These are phyloP conservation scores for Aspergillus ostianus DNA, from an alignment of 495 filamentous ascomycete species.

Conservation along the genomic window DNA sequence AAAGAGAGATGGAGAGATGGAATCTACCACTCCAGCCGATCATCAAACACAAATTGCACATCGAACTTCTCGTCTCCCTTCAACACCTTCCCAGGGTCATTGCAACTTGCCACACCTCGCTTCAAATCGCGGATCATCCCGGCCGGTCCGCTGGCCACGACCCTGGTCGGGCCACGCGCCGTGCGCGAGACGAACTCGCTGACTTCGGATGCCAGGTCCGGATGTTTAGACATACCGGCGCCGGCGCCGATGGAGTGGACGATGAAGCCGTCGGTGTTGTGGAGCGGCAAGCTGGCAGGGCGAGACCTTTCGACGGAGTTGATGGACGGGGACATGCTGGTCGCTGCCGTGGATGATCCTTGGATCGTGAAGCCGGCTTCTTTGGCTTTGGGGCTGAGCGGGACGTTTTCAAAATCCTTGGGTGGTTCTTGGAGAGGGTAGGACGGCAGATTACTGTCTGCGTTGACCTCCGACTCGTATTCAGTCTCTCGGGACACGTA, in stretches of 20 bases:
- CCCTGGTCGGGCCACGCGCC: conserved; percentile 44
- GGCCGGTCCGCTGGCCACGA: conserved; percentile 62
- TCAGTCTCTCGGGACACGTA: conserved; percentile 53
- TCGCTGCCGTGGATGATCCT: neutral
- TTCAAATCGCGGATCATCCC: conserved; percentile 57
- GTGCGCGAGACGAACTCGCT: conserved; percentile 29
- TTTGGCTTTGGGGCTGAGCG: neutral
- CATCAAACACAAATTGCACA: conserved; percentile 57
- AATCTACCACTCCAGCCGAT: conserved; percentile 30
- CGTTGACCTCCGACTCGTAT: neutral
- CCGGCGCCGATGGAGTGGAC: conserved; percentile 7
- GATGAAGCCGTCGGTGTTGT: conserved; percentile 2
- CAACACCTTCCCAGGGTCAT: conserved; percentile 51
- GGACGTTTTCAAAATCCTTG: neutral
- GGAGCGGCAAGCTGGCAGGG: too few relatives aligned
- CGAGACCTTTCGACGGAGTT: neutral
- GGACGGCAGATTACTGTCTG: neutral
- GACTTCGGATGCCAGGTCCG: conserved; percentile 26
- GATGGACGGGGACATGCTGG: neutral
- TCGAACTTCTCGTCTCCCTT: conserved; percentile 54
- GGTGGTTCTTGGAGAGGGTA: neutral
- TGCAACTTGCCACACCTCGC: conserved; percentile 50
- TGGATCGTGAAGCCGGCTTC: neutral
- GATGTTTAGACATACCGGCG: conserved; percentile 17
- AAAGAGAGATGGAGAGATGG: conserved; percentile 7